A percentile compares a stretch with the other conserved stretches of the same genome.
These are phyloP conservation scores for Mercurialis annua DNA, from an alignment of 345 rosid genomes.

Conservation along the genomic window DNA sequence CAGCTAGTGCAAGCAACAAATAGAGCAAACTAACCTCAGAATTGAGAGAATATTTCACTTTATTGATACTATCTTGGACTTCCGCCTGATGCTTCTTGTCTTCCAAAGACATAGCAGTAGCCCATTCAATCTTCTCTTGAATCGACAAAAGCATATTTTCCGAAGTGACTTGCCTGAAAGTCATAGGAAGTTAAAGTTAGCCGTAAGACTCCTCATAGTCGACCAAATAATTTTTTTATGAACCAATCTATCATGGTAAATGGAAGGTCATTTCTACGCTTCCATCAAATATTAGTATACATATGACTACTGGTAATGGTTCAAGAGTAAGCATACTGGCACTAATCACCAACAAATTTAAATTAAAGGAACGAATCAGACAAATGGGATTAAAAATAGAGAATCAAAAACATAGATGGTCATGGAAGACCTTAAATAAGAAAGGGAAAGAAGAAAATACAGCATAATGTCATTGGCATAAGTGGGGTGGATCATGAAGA, in stretches of 20 bases:
- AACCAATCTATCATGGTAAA: neutral
- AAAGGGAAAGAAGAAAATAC: neutral
- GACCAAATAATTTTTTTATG: neutral
- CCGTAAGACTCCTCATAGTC: neutral
- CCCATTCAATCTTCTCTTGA: slow-evolving; percentile 22
- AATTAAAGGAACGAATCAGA: too few relatives aligned
- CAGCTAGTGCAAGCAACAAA: neutral
- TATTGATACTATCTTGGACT: slow-evolving; percentile 9
- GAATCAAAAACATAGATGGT: too few relatives aligned
- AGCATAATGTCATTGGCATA: neutral
- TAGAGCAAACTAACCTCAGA: neutral
- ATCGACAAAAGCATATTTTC: slow-evolving; percentile 18
- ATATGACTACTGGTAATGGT: neutral
- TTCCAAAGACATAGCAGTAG: slow-evolving; percentile 1
- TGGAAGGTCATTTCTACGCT: neutral
- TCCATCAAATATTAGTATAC: neutral
- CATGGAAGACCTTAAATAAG: neutral
- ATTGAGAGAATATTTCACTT: neutral
- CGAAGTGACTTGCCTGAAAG: slow-evolving; percentile 22
- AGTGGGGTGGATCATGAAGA: too few relatives aligned
- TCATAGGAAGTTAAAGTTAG: neutral
- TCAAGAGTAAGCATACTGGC: neutral
- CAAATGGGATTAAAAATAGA: too few relatives aligned
- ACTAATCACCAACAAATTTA: neutral
- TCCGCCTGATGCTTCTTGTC: slow-evolving; percentile 14